A percentile compares a stretch with the other conserved stretches of the same genome.
Evolutionary conservation across 1,284 basidiomycete genomes (phyloP).

Genomic region (Schizophyllum commune): DNA sequence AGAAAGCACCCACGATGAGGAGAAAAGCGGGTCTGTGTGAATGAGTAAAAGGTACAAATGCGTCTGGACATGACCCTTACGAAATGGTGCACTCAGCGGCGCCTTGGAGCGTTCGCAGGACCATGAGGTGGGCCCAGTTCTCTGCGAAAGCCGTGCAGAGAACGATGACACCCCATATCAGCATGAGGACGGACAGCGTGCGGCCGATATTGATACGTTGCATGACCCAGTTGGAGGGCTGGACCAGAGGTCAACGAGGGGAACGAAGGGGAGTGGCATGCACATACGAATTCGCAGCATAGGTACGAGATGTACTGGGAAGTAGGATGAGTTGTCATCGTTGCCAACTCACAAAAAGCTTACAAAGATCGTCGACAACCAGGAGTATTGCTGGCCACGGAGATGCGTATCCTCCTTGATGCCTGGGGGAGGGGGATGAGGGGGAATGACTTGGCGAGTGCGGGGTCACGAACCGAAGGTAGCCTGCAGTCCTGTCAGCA

Average conservation of each 20-base stretch:
- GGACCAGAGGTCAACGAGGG: too few species aligned
- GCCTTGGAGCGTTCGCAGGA: slow-evolving; percentile 12
- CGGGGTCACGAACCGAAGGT: background rate
- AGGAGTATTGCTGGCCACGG: slow-evolving; percentile 1
- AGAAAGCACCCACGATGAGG: slow-evolving; percentile 12
- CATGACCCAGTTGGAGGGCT: slow-evolving; percentile 10
- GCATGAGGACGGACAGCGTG: slow-evolving; percentile 10
- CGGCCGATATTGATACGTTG: slow-evolving; percentile 8
- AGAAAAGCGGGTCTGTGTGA: slow-evolving; percentile 10
- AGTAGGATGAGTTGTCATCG: background rate
- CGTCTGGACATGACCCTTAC: too few species aligned
- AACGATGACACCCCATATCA: slow-evolving; percentile 7
- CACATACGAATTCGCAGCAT: background rate
- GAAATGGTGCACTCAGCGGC: slow-evolving; percentile 13
- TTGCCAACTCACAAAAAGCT: background rate
- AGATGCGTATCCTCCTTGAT: background rate
- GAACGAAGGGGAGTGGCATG: too few species aligned
- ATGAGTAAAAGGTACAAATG: too few species aligned
- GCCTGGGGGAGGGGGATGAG: background rate
- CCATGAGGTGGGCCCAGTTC: slow-evolving; percentile 8
- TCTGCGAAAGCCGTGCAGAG: slow-evolving; percentile 8
- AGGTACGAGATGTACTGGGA: background rate
- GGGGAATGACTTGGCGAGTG: background rate
- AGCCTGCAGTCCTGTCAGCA: background rate
- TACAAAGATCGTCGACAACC: slow-evolving; percentile 3